These are phyloP conservation scores for Discostella stelligera DNA, from an alignment of 352 stramenopile species.

Conservation along the genomic window DNA sequence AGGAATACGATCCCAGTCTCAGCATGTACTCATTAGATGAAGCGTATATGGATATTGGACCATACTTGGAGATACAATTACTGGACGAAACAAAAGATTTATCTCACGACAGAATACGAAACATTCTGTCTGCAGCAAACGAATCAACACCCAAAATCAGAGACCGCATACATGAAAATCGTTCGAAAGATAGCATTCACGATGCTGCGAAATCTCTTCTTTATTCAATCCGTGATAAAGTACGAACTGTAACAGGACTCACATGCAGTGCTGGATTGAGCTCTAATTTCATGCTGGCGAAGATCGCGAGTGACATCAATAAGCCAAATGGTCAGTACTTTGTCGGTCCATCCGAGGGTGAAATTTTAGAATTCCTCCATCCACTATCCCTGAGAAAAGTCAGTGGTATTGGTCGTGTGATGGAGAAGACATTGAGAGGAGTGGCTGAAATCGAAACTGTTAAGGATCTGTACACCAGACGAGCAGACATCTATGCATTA, in stretches of 20 bases:
- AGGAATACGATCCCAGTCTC: slow-evolving; percentile 92
- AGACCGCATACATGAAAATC: slow-evolving; percentile 6
- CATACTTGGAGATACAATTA: slow-evolving; percentile 81
- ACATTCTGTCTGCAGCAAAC: slow-evolving; percentile 9
- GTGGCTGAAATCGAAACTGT: slow-evolving; percentile 87
- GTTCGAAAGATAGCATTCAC: slow-evolving; percentile 39
- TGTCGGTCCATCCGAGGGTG: slow-evolving; percentile 83
- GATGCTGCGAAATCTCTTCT: slow-evolving; percentile 70
- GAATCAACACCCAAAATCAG: slow-evolving; percentile 10
- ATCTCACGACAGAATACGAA: slow-evolving; percentile 53
- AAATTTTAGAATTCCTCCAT: slow-evolving; percentile 88
- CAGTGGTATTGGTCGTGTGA: slow-evolving; percentile 92
- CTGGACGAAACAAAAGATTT: slow-evolving; percentile 26
- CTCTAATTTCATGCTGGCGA: slow-evolving; percentile 90
- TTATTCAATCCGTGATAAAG: slow-evolving; percentile 85
- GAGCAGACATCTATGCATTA: slow-evolving; percentile 54
- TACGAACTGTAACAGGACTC: slow-evolving; percentile 86
- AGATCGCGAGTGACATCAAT: slow-evolving; percentile 91
- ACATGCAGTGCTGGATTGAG: slow-evolving; percentile 92
- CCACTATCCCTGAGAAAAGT: slow-evolving; percentile 90
- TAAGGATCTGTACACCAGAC: slow-evolving; percentile 77
- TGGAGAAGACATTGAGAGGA: slow-evolving; percentile 88
- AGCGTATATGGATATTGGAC: slow-evolving; percentile 91
- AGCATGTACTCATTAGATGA: slow-evolving; percentile 91
- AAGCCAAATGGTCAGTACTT: slow-evolving; percentile 95